Evolutionary conservation across 345 rosid species (phyloP), one percentile per base, ranked within the genome.

Genomic region (Populus pruinosa): DNA sequence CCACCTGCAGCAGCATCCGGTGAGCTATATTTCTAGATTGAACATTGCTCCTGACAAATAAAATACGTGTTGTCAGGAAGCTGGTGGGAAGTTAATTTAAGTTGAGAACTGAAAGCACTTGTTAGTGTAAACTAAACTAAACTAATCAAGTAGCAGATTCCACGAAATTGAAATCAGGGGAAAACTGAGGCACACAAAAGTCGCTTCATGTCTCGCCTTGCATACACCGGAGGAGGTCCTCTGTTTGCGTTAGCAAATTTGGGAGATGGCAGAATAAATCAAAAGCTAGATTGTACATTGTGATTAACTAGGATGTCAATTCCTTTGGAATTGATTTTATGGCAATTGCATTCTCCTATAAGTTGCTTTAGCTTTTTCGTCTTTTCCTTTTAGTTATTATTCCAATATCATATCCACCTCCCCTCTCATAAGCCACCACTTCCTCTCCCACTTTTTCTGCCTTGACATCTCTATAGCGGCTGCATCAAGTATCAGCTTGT

Each of bases 1-100:
- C 82, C 44, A 38, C 75, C 85, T 79, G 87, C 81, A 90, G 80
- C 81, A 70, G 82, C 82, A 85, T 83, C 76, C 84, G 73, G n/a
- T 78, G 76, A 70, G 84, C 80, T 59, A 75, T 31, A 84, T 78
- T 78, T 80, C 64, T 65, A 36, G 70, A 11, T 50, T 73, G 83
- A 55, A 68, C 78, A 10, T 66, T 66, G 77, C 75, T 82, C 92
- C 91, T 90, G 36, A 49, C n/a, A 38, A 83, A 70, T 43, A 81
- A 41, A 53, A 75, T 36, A 27, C 66, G 78, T 25, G n/a, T 14
- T 17, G 62, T 71, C 64, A 53, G 64, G 69, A 79, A 65, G 73
- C 70, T 43, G 74, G 66, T 55, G 43, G 27, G 41, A 59, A 61
- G 38, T 29, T 27, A 62, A 35, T 33, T 53, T 5, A n/a, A 55